Evolutionary conservation across 78 protist genomes (phyloP).

Genomic region (Polysphondylium violaceum): DNA sequence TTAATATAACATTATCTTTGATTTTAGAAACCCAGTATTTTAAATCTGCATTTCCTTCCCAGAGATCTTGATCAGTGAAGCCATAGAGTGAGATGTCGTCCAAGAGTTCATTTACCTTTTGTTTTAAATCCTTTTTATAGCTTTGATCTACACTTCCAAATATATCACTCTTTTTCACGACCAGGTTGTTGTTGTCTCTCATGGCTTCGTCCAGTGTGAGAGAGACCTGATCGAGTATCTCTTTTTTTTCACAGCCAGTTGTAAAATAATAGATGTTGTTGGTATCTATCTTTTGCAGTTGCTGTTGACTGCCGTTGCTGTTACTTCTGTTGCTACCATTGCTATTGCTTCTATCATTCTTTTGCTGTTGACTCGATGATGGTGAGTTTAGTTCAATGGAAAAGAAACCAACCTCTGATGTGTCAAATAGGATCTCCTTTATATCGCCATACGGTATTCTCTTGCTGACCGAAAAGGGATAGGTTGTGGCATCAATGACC

Average conservation of each 20-base stretch:
- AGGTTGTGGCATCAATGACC: constrained; percentile 27
- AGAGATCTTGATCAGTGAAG: constrained; percentile 59
- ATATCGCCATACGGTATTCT: constrained; percentile 20
- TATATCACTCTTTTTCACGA: constrained; percentile 47
- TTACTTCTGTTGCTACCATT: no score
- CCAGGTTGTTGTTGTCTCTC: constrained; percentile 1
- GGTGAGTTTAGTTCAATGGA: constrained; percentile 15
- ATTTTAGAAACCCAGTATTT: constrained; percentile 46
- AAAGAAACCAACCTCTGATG: constrained; percentile 46
- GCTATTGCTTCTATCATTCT: no score
- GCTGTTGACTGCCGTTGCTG: no score
- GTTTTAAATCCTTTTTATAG: constrained; percentile 41
- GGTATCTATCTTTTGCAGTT: neutral
- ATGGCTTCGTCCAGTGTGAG: constrained; percentile 16
- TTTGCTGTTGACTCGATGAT: neutral
- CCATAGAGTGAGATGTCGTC: constrained; percentile 59
- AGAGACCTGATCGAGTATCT: constrained; percentile 9
- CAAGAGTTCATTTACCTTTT: neutral
- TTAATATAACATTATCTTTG: constrained; percentile 3
- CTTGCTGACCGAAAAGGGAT: constrained; percentile 16
- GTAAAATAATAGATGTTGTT: constrained; percentile 32
- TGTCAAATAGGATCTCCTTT: constrained; percentile 37
- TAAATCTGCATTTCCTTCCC: constrained; percentile 75
- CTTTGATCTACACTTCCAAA: constrained; percentile 1
- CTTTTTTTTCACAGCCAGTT: constrained; percentile 40